These are phyloP conservation scores for Boletus patriciae DNA, from an alignment of 768 basidiomycete genomes.

Conservation along the genomic window DNA sequence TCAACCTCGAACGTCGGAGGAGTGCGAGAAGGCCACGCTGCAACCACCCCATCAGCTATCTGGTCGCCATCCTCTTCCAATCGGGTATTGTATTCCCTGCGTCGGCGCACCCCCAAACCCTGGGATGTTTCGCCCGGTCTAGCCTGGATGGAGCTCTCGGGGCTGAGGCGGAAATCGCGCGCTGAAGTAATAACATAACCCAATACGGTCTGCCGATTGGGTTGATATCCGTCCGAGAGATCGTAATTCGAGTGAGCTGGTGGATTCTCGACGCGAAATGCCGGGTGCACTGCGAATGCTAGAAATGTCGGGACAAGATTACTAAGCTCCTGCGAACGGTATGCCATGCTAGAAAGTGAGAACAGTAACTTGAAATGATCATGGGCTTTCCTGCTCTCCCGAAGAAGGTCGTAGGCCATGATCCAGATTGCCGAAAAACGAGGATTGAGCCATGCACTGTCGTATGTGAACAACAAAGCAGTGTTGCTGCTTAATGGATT, in stretches of 20 bases:
- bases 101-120: not conserved
- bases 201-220: not conserved
- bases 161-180: not conserved
- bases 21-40: not conserved
- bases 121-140: not conserved
- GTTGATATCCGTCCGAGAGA: not conserved
- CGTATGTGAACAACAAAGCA: constrained; percentile 15
- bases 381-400: not conserved
- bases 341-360: constrained; percentile 32
- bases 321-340: constrained; percentile 6
- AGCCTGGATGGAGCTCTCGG: not conserved
- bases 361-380: constrained; percentile 25
- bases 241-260: not conserved
- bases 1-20: not conserved
- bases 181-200: not conserved
- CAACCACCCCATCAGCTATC: not conserved
- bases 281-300: constrained; percentile 26
- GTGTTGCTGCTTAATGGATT: not conserved
- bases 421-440: constrained; percentile 24
- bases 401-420: constrained; percentile 26
- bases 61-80: rapidly evolving
- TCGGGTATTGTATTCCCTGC: not conserved
- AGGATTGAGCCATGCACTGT: constrained; percentile 27
- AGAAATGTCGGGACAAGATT: constrained; percentile 28
- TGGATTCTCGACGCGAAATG: constrained; percentile 6